These are phyloP conservation scores for Bodo saltans DNA, from an alignment of 78 protist genomes.

Conservation along the genomic window DNA sequence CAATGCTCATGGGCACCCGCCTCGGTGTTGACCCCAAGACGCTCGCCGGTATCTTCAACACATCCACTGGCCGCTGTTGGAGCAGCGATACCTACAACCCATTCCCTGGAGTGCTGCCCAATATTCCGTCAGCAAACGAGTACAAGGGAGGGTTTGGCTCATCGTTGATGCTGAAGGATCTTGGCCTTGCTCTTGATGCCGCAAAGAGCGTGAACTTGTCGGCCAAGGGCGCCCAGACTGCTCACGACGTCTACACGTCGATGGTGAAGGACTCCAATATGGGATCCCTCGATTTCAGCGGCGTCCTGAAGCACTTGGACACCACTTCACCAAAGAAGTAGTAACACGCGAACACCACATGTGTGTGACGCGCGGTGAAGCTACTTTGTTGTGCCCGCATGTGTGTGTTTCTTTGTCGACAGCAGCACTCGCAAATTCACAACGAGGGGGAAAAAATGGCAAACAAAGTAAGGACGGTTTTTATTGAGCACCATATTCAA, in stretches of 20 bases:
- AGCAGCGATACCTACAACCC: slow-evolving; percentile 89
- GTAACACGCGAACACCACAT: too few relatives aligned
- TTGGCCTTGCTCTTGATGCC: slow-evolving; percentile 74
- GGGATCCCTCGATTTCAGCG: slow-evolving; percentile 25
- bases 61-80: slow-evolving; percentile 88
- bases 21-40: slow-evolving; percentile 83
- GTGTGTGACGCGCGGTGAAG: too few relatives aligned
- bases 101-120: slow-evolving; percentile 77
- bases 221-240: background rate
- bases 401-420: too few relatives aligned
- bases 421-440: too few relatives aligned
- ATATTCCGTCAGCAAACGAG: slow-evolving; percentile 1
- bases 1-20: slow-evolving; percentile 74
- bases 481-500: too few relatives aligned
- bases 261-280: slow-evolving; percentile 8
- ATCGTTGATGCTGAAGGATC: slow-evolving; percentile 82
- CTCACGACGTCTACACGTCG: background rate
- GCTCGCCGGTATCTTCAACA: slow-evolving; percentile 82
- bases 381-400: too few relatives aligned
- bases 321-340: too few relatives aligned
- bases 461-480: too few relatives aligned
- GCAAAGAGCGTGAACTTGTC: slow-evolving; percentile 39
- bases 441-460: too few relatives aligned
- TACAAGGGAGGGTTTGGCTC: slow-evolving; percentile 88
- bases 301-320: slow-evolving; percentile 25